phyloP scores from a whole-genome alignment of 2,329 filamentous ascomycete species.

The Alternaria consortialis region DNA sequence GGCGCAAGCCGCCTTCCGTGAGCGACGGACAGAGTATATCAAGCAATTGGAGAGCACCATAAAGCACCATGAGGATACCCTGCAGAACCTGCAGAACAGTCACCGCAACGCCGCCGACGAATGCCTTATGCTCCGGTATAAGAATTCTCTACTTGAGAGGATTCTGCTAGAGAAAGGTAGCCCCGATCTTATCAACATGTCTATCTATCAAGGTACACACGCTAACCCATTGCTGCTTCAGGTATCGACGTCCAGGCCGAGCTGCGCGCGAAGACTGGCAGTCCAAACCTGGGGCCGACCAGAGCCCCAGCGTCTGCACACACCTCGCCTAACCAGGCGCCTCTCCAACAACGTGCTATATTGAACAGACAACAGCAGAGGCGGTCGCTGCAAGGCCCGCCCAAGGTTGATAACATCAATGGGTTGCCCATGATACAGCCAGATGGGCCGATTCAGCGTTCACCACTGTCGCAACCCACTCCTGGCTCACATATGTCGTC shows the following conservation, averaged over 20 bases:
- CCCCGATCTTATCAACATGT: slow-evolving; percentile 10
- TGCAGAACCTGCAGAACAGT: slow-evolving; percentile 91
- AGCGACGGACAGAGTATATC: slow-evolving; percentile 97
- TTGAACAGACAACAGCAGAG: slow-evolving; percentile 80
- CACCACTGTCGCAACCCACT: slow-evolving; percentile 81
- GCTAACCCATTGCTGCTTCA: slow-evolving; percentile 52
- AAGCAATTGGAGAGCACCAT: slow-evolving; percentile 98
- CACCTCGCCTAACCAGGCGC: slow-evolving; percentile 62
- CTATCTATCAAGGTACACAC: slow-evolving; percentile 6
- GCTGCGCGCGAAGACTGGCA: slow-evolving; percentile 89
- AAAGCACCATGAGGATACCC: slow-evolving; percentile 92
- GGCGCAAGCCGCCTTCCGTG: slow-evolving; percentile 95
- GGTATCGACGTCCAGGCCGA: slow-evolving; percentile 98
- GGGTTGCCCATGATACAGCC: slow-evolving; percentile 53
- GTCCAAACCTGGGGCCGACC: slow-evolving; percentile 77
- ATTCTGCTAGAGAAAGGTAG: slow-evolving; percentile 95
- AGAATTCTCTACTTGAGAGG: slow-evolving; percentile 94
- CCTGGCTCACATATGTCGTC: slow-evolving; percentile 80
- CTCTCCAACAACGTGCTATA: slow-evolving; percentile 81
- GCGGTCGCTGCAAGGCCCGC: slow-evolving; percentile 77
- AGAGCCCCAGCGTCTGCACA: slow-evolving; percentile 64
- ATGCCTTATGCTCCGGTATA: slow-evolving; percentile 97
- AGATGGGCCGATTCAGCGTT: slow-evolving; percentile 59
- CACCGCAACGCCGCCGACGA: slow-evolving; percentile 95
- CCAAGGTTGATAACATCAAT: slow-evolving; percentile 68